Percentiles rank a stretch among this genome's conserved stretches.
Conservation (phyloP, 305 asterid species). For the Petunia hybrid region DNA sequence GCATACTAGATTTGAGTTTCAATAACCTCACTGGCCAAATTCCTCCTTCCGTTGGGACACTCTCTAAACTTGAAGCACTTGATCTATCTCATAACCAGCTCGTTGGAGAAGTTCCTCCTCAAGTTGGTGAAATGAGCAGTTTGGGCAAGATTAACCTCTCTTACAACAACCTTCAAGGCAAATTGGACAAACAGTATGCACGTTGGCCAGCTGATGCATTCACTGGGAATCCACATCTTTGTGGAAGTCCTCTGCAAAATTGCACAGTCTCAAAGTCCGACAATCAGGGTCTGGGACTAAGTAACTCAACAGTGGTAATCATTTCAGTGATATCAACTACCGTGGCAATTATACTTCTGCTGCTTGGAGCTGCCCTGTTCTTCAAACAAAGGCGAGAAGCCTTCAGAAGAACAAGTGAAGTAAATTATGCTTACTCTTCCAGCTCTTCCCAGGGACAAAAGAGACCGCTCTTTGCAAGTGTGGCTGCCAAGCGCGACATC, state of each 20-base stretch:
- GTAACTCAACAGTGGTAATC: slow-evolving; percentile 60
- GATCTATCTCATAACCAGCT: slow-evolving; percentile 82
- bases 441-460: slow-evolving; percentile 74
- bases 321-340: slow-evolving; percentile 68
- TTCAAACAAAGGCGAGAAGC: slow-evolving; percentile 72
- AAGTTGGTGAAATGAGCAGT: slow-evolving; percentile 80
- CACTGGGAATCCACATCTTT: slow-evolving; percentile 65
- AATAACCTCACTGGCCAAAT: slow-evolving; percentile 71
- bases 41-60: slow-evolving; percentile 65
- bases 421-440: slow-evolving; percentile 61
- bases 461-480: slow-evolving; percentile 62
- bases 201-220: slow-evolving; percentile 82
- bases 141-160: slow-evolving; percentile 79
- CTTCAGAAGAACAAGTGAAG: slow-evolving; percentile 46
- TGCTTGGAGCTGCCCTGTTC: slow-evolving; percentile 69
- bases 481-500: slow-evolving; percentile 59
- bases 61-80: slow-evolving; percentile 82
- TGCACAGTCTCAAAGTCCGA: slow-evolving; percentile 52
- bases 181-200: slow-evolving; percentile 61
- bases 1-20: slow-evolving; percentile 76
- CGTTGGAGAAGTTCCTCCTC: slow-evolving; percentile 71
- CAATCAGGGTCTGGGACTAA: slow-evolving; percentile 39
- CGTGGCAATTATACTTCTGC: slow-evolving; percentile 52
- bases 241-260: slow-evolving; percentile 75
- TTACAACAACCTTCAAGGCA: slow-evolving; percentile 75